A percentile compares a stretch with the other conserved stretches of the same genome.
Evolutionary conservation across 768 basidiomycete genomes (phyloP).

Genomic region (Mycena olivaceomarginata): DNA sequence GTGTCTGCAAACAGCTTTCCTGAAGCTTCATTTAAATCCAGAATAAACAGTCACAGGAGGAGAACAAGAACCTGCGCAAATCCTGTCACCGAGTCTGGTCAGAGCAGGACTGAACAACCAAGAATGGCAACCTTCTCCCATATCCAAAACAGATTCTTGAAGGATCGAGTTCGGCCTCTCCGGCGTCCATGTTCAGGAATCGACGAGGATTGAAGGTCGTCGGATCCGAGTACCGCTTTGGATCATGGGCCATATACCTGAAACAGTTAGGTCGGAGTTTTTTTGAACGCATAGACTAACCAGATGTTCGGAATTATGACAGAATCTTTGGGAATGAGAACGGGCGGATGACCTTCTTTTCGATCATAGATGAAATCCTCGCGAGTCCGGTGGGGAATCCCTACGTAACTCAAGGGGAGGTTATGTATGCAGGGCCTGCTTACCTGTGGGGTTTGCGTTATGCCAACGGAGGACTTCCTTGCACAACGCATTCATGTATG

Average conservation of each 20-base stretch:
- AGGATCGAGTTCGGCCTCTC: constrained; percentile 56
- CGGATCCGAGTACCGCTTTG: constrained; percentile 30
- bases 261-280: not conserved
- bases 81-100: not conserved
- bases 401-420: not conserved
- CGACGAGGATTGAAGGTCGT: constrained; percentile 47
- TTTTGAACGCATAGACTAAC: not conserved
- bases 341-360: constrained; percentile 6
- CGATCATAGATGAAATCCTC: constrained; percentile 49
- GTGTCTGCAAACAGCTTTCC: constrained; percentile 52
- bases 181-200: constrained; percentile 34
- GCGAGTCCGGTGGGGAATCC: constrained; percentile 53
- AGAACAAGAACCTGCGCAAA: constrained; percentile 18
- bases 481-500: constrained; percentile 45
- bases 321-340: constrained; percentile 51
- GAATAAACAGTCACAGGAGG: not conserved
- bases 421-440: not conserved
- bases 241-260: constrained; percentile 1
- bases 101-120: not conserved
- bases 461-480: constrained; percentile 50
- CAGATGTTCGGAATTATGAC: not conserved
- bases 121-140: constrained; percentile 58
- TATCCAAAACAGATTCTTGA: constrained; percentile 65
- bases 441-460: not conserved
- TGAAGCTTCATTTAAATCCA: constrained; percentile 6